Evolutionary conservation across 805 yeast genomes (phyloP), one percentile per base, ranked within the genome.

Genomic region (Pichia phayaonensis): DNA sequence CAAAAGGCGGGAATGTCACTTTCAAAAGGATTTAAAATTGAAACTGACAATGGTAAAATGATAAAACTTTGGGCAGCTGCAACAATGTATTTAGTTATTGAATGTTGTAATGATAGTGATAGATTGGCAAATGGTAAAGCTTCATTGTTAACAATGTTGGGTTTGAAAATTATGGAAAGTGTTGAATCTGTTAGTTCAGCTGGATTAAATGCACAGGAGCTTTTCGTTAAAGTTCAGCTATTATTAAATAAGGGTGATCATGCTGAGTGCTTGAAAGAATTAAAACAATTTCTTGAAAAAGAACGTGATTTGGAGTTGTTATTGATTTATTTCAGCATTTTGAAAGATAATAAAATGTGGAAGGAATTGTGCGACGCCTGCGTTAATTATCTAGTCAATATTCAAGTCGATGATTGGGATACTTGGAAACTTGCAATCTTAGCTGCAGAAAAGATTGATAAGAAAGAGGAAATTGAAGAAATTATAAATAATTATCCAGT

Each of bases 401-500:
- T 74, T 23, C 63, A 72, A 11, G 75, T 85, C 49, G 89, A 90
- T 63, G 96, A 90, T 63, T 90, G 80, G 72, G 77, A 79, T 50
- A 79, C 89, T 39, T 88, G 95, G 87, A 77, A 80, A 56, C 68
- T 72, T 18, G 65, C 77, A 46, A 72, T 79, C 21, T 67, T 71
- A 43, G 68, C 90, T 2, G 72, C 74, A 0, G 58, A 61, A 20
- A 57, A 72, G 24, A 55, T 75, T 22, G 65, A 59, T 13, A 58
- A 64, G 48, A 46, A 66, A 2, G 66, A 65, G 12, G 73, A 70
- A 3, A 63, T 76, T 1, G 15, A 54, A 1, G 42, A 56, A 2
- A 55, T 69, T n/a, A 62, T 77, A 15, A 29, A 54, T 1, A 53
- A 62, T 12, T 65, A 63, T 48, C 63, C 67, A 22, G 59, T 64